Conservation (phyloP, 129 eudicot genomes). For the Saussurea involucrata region DNA sequence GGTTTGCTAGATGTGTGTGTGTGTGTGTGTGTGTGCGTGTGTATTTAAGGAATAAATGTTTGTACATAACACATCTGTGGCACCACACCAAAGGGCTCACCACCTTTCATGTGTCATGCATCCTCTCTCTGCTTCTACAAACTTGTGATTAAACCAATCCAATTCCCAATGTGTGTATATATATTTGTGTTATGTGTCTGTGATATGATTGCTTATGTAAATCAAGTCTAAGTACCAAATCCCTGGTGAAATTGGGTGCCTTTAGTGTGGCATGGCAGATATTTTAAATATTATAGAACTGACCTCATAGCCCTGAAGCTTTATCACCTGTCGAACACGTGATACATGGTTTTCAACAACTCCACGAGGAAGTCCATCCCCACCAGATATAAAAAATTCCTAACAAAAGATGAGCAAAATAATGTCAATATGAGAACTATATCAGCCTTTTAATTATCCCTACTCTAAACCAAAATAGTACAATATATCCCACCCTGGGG, state of each 20-base stretch:
- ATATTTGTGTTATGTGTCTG: background rate
- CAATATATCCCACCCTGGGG: background rate
- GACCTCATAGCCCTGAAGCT: conserved; percentile 90
- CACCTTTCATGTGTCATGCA: background rate
- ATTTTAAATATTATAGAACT: conserved; percentile 15
- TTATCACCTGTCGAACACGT: conserved; percentile 78
- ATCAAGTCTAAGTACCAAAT: background rate
- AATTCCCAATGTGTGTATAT: background rate
- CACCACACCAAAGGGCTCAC: background rate
- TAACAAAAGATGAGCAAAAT: conserved; percentile 9
- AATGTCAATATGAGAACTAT: background rate
- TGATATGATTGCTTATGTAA: background rate
- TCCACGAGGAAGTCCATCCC: conserved; percentile 99
- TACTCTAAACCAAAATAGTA: background rate
- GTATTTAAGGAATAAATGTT: background rate
- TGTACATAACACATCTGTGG: background rate
- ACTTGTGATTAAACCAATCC: background rate
- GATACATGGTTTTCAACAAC: conserved; percentile 96
- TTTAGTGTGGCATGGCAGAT: background rate
- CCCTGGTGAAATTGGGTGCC: no score
- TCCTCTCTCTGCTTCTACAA: background rate
- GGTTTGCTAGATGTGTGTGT: no score
- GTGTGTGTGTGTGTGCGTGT: background rate
- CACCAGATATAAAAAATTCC: conserved; percentile 99
- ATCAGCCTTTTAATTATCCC: background rate